These are phyloP conservation scores for Tulasnella sp. DNA, from an alignment of 768 basidiomycete genomes.

Conservation along the genomic window DNA sequence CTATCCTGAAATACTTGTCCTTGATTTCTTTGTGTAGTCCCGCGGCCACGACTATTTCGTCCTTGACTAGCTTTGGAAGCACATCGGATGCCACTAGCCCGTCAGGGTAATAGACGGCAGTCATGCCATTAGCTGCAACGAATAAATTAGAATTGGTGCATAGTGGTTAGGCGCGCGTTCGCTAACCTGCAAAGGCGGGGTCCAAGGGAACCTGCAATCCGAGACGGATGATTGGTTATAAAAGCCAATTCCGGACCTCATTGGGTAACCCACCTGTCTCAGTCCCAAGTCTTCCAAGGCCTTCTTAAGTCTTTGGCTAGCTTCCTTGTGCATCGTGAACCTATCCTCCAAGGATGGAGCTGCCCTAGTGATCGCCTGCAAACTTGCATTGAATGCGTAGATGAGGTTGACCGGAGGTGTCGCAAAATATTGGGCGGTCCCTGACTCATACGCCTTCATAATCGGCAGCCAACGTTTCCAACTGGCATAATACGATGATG, in stretches of 20 bases:
- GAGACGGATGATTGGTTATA: background rate
- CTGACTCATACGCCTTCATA: slow-evolving; percentile 90
- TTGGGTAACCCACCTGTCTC: slow-evolving; percentile 49
- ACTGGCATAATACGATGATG: slow-evolving; percentile 80
- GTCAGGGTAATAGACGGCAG: slow-evolving; percentile 85
- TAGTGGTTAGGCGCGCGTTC: background rate
- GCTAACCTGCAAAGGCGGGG: slow-evolving; percentile 51
- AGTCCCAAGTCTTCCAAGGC: slow-evolving; percentile 70
- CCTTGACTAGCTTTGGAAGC: slow-evolving; percentile 70
- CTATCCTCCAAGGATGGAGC: slow-evolving; percentile 73
- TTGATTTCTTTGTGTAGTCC: slow-evolving; percentile 85
- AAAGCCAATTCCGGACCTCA: background rate
- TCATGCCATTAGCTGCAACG: slow-evolving; percentile 87
- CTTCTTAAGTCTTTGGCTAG: slow-evolving; percentile 68
- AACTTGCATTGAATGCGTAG: slow-evolving; percentile 84
- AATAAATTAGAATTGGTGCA: background rate
- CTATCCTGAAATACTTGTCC: slow-evolving; percentile 91
- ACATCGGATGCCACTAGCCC: slow-evolving; percentile 78
- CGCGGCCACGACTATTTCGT: slow-evolving; percentile 80
- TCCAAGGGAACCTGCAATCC: slow-evolving; percentile 57
- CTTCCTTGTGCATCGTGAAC: slow-evolving; percentile 72
- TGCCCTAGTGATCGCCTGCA: slow-evolving; percentile 67
- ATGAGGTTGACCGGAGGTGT: slow-evolving; percentile 85
- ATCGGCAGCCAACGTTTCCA: slow-evolving; percentile 94
- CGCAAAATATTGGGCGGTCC: slow-evolving; percentile 55